phyloP scores from a whole-genome alignment of 2,329 filamentous ascomycete species.

The Talaromyces sp. region DNA sequence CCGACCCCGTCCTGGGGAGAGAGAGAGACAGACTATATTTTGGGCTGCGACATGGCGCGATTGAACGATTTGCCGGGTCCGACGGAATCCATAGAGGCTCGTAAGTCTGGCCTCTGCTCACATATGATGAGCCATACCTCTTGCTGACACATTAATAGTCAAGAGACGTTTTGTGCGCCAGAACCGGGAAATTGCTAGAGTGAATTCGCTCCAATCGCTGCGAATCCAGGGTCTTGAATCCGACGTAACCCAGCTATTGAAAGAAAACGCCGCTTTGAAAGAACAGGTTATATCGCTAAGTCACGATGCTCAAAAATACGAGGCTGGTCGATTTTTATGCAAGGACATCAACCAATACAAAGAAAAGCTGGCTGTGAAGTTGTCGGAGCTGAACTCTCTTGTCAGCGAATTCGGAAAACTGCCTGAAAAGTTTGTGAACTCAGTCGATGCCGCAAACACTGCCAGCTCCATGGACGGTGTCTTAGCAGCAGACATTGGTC shows the following conservation, averaged over 20 bases:
- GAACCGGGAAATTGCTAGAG: slow-evolving; percentile 60
- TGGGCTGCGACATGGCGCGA: slow-evolving; percentile 37
- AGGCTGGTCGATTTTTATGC: slow-evolving; percentile 37
- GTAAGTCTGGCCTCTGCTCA: slow-evolving; percentile 28
- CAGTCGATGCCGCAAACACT: slow-evolving; percentile 9
- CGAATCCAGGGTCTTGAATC: slow-evolving; percentile 58
- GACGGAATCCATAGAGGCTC: slow-evolving; percentile 41
- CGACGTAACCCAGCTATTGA: slow-evolving; percentile 55
- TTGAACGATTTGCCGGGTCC: slow-evolving; percentile 42
- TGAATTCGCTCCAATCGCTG: slow-evolving; percentile 58
- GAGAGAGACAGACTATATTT: slow-evolving; percentile 2
- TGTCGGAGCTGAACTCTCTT: slow-evolving; percentile 50
- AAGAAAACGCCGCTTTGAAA: slow-evolving; percentile 55
- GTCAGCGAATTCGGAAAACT: slow-evolving; percentile 49
- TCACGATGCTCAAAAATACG: slow-evolving; percentile 46
- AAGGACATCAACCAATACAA: slow-evolving; percentile 49
- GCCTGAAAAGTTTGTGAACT: slow-evolving; percentile 25
- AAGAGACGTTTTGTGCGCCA: slow-evolving; percentile 60
- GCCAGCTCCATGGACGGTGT: background rate
- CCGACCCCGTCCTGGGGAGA: background rate
- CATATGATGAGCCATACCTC: background rate
- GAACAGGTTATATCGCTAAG: slow-evolving; percentile 55
- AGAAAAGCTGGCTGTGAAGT: slow-evolving; percentile 49
- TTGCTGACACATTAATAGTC: slow-evolving; percentile 35
- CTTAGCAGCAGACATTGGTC: background rate